Percentiles rank a stretch among this genome's conserved stretches.
Conservation (phyloP, 306 rosid genomes). For the Dryas octopetala region DNA sequence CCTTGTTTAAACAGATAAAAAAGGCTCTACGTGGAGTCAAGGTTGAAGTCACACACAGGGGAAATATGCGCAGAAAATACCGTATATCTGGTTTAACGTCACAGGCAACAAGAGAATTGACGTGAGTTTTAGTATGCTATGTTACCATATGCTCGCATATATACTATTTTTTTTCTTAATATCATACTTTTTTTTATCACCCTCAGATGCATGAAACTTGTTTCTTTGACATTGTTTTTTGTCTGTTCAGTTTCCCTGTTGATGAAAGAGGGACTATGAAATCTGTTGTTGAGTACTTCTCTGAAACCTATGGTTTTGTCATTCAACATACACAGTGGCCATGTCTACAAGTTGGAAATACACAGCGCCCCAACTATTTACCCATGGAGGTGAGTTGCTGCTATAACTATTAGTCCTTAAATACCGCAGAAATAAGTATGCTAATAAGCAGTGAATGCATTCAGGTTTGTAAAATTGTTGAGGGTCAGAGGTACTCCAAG, state of each 20-base stretch:
- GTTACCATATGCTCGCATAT: not conserved
- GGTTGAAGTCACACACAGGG: conserved; percentile 97
- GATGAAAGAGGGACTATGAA: conserved; percentile 93
- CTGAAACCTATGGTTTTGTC: conserved; percentile 77
- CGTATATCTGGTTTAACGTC: conserved; percentile 91
- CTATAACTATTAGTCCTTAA: not conserved
- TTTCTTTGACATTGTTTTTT: conserved; percentile 14
- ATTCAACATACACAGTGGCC: conserved; percentile 96
- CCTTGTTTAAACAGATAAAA: conserved; percentile 57
- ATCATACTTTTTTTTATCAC: not conserved
- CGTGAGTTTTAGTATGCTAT: conserved; percentile 45
- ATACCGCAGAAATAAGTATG: not conserved
- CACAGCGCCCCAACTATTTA: conserved; percentile 83
- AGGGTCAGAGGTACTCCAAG: conserved; percentile 91
- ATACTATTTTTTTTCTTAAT: not conserved
- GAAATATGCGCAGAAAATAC: conserved; percentile 90
- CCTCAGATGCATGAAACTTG: not conserved
- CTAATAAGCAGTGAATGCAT: conserved; percentile 23
- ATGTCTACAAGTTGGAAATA: conserved; percentile 92
- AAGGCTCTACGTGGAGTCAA: conserved; percentile 93
- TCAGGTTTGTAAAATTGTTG: conserved; percentile 95
- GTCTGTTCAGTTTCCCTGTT: conserved; percentile 72
- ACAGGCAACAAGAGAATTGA: conserved; percentile 86
- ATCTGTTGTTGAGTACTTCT: conserved; percentile 89
- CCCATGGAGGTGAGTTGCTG: conserved; percentile 80